Evolutionary conservation across 2,329 filamentous ascomycete genomes (phyloP).

Genomic region (Cytospora leucostoma): DNA sequence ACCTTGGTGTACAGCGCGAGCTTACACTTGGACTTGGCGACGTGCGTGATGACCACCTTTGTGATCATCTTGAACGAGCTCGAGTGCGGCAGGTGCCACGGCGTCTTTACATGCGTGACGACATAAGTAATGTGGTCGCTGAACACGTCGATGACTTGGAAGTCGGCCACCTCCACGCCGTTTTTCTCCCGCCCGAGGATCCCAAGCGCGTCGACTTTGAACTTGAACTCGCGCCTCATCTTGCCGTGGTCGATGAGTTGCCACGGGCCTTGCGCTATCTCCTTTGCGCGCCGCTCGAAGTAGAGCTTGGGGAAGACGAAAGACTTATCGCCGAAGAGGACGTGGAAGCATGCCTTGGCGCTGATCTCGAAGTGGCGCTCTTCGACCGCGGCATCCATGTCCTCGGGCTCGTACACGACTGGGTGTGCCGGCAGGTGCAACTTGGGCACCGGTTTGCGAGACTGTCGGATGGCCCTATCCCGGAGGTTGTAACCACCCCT

Average conservation of each 20-base stretch:
- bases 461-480: constrained; percentile 38
- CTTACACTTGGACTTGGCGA: constrained; percentile 89
- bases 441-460: constrained; percentile 57
- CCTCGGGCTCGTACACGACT: constrained; percentile 80
- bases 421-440: constrained; percentile 81
- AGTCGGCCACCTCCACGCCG: constrained; percentile 65
- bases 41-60: constrained; percentile 91
- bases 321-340: constrained; percentile 94
- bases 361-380: constrained; percentile 88
- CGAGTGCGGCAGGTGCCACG: constrained; percentile 84
- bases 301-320: constrained; percentile 91
- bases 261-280: constrained; percentile 88
- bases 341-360: constrained; percentile 92
- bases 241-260: constrained; percentile 66
- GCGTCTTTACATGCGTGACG: constrained; percentile 61
- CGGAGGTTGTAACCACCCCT: constrained; percentile 41
- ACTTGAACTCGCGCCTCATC: constrained; percentile 78
- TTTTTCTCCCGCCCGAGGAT: constrained; percentile 63
- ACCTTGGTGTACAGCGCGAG: constrained; percentile 84
- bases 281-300: constrained; percentile 75
- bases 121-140: constrained; percentile 74
- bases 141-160: constrained; percentile 82
- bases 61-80: constrained; percentile 78
- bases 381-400: constrained; percentile 72
- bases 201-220: constrained; percentile 69